phyloP scores from a whole-genome alignment of 2,329 filamentous ascomycete species.

The Sporothrix variecibatus region DNA sequence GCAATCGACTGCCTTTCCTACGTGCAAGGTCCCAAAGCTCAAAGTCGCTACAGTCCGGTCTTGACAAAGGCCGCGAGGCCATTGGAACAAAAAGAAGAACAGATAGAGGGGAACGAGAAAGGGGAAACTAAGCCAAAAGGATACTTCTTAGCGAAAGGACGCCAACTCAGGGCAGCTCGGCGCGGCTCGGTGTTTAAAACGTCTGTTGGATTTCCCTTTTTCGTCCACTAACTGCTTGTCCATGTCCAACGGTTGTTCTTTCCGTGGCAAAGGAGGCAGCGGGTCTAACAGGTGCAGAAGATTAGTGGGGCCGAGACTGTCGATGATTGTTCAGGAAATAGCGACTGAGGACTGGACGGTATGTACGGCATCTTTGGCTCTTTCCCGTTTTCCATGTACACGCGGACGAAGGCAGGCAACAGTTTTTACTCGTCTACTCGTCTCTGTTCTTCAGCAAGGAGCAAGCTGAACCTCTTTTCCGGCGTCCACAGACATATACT shows the following conservation, averaged over 20 bases:
- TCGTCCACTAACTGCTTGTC: no score
- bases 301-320: neutral
- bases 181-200: constrained; percentile 21
- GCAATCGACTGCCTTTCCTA: neutral
- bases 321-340: neutral
- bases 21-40: neutral
- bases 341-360: neutral
- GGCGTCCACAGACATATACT: neutral
- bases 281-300: neutral
- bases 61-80: constrained; percentile 16
- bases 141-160: neutral
- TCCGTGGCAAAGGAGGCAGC: neutral
- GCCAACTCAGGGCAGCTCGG: constrained; percentile 14
- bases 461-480: neutral
- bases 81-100: constrained; percentile 2
- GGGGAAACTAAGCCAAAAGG: neutral
- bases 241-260: neutral
- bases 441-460: neutral
- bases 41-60: neutral
- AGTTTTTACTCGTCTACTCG: neutral
- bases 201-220: neutral
- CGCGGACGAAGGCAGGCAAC: neutral
- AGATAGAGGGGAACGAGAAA: neutral
- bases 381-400: neutral
- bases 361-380: neutral